Percentiles rank a stretch among this genome's conserved stretches.
Evolutionary conservation across 1,284 basidiomycete genomes (phyloP).

Genomic region (Ustilago esculenta): DNA sequence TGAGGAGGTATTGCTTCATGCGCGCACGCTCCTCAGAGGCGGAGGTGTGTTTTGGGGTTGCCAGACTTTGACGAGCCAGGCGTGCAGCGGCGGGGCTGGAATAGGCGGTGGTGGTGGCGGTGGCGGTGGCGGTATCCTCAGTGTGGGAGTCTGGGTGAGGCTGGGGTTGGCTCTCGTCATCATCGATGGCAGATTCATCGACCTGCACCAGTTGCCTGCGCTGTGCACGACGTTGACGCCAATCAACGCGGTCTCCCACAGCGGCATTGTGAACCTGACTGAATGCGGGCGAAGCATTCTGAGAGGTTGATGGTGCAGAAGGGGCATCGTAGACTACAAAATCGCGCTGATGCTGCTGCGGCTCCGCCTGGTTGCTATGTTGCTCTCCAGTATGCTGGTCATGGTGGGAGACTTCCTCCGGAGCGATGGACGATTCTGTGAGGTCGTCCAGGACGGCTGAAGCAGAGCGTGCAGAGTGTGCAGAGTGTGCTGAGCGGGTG

Average conservation of each 20-base stretch:
- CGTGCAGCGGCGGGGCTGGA: slow-evolving; percentile 48
- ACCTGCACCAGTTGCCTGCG: slow-evolving; percentile 30
- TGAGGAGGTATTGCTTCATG: slow-evolving; percentile 54
- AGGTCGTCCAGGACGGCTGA: slow-evolving; percentile 41
- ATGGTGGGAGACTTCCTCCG: slow-evolving; percentile 15
- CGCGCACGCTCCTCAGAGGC: slow-evolving; percentile 30
- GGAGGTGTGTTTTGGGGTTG: slow-evolving; percentile 26
- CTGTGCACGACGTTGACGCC: slow-evolving; percentile 30
- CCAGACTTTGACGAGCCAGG: slow-evolving; percentile 30
- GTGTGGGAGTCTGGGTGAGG: slow-evolving; percentile 1
- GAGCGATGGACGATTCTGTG: slow-evolving; percentile 43
- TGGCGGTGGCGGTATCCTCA: slow-evolving; percentile 37
- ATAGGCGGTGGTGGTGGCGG: slow-evolving; percentile 40
- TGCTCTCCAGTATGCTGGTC: slow-evolving; percentile 1
- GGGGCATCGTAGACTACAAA: slow-evolving; percentile 35
- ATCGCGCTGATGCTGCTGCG: slow-evolving; percentile 11
- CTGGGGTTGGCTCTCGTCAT: slow-evolving; percentile 20
- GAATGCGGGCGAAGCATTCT: slow-evolving; percentile 2
- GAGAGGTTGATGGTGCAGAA: slow-evolving; percentile 8
- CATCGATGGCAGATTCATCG: slow-evolving; percentile 35
- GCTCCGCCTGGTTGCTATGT: not conserved
- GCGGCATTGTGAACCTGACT: not conserved
- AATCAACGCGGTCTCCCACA: slow-evolving; percentile 12
- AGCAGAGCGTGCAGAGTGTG: slow-evolving; percentile 36
- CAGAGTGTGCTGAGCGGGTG: slow-evolving; percentile 27